Base-by-base conservation (phyloP, 2,329 filamentous ascomycete genomes). In the Neurospora crassa region DNA sequence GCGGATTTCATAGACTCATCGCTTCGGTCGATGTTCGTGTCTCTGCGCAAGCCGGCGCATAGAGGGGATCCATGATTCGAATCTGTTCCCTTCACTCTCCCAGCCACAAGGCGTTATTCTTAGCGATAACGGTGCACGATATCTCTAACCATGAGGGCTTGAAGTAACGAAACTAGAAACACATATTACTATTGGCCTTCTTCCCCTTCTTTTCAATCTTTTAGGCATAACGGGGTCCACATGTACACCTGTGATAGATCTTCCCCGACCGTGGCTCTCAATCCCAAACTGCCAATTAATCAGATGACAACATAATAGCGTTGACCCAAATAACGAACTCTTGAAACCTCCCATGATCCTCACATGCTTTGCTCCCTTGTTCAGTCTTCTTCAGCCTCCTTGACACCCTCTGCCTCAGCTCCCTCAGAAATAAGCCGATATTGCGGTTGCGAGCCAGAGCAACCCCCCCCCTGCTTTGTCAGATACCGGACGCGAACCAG, bases 391-490 rank as follows among this genome's bases (percentile, higher is more conserved):
- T 18, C 47, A 29, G 16, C 14, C 14, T 29, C 1, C 24, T 6
- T 2, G 8, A 10, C 1, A 24, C 24, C 34, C 14, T 34, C 12
- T 1, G 14, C 7, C 24, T 2, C 2, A 11, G 14, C 20, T 14
- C 20, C 20, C n/a, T 72, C 53, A 73, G 16, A 67, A 45, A 24
- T 69, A 73, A 7, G 68, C 71, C 37, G 68, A 59, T 37, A 37
- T 8, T 37, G 34, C 7, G 34, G 34, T 37, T 37, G 34, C 34
- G 34, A 37, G 34, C 34, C 34, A 37, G 34, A 8, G 34, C 8
- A 37, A 37, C 5, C 34, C 34, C 29, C 34, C 29, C 4, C 29
- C 3, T 29, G 34, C 34, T 8, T 37, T 8, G 34, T 37, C 34
- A 37, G 34, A 37, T 37, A 37, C 34, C 34, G 7, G 34, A 8